phyloP scores from a whole-genome alignment of 805 yeast species.

The Candida insectalens region DNA sequence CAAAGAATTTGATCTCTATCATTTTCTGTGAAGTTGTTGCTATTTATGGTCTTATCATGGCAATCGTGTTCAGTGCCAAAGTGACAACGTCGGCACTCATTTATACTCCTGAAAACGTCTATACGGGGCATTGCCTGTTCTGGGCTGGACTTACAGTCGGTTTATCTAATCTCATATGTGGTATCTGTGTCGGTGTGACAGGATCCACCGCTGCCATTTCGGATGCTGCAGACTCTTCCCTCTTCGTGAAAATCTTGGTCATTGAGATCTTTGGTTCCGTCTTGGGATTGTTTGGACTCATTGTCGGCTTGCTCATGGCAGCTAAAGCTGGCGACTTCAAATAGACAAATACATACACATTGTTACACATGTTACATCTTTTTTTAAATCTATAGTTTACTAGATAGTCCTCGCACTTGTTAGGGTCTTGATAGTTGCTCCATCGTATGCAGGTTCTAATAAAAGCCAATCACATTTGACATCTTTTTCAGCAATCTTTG shows the following conservation, averaged over 20 bases:
- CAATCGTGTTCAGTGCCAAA: slow-evolving; percentile 92
- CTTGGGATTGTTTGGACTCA: slow-evolving; percentile 89
- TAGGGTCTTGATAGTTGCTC: slow-evolving; percentile 60
- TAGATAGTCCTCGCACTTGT: slow-evolving; percentile 19
- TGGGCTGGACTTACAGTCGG: slow-evolving; percentile 99
- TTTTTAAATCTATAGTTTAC: neutral
- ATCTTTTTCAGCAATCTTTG: slow-evolving; percentile 51
- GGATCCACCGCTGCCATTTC: slow-evolving; percentile 98
- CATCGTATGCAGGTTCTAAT: slow-evolving; percentile 80
- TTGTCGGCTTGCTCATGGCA: slow-evolving; percentile 95
- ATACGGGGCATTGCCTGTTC: slow-evolving; percentile 90
- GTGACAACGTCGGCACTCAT: slow-evolving; percentile 59
- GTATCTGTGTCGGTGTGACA: slow-evolving; percentile 93
- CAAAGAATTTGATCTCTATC: slow-evolving; percentile 91
- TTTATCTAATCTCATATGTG: slow-evolving; percentile 85
- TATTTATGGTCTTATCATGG: slow-evolving; percentile 94
- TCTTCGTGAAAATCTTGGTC: slow-evolving; percentile 92
- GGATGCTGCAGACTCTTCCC: slow-evolving; percentile 93
- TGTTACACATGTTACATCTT: too few relatives aligned
- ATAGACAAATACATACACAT: too few relatives aligned
- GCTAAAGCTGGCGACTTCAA: slow-evolving; percentile 86
- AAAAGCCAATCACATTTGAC: slow-evolving; percentile 78
- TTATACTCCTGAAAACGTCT: slow-evolving; percentile 74
- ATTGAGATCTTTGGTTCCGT: slow-evolving; percentile 97
- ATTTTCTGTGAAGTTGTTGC: slow-evolving; percentile 99